Conservation (phyloP, 192 early-diverging fungal species). For the Pilobolus umbonatus region DNA sequence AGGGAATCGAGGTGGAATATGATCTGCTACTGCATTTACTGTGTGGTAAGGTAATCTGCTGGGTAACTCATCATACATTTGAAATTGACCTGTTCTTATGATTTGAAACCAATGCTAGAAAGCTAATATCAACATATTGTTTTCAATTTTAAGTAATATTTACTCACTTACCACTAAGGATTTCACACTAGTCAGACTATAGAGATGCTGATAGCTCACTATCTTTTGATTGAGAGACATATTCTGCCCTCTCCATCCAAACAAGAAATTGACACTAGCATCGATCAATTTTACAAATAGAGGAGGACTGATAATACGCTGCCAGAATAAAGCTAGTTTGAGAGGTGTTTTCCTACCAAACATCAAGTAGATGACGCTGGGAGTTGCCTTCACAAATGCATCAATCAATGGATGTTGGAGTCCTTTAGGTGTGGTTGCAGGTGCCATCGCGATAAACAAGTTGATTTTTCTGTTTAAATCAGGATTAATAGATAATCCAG, state of each 20-base stretch:
- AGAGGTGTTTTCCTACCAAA: conserved; percentile 85
- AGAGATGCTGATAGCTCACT: conserved; percentile 80
- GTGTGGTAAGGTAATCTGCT: conserved; percentile 47
- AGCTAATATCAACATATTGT: background rate
- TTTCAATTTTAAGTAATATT: conserved; percentile 3
- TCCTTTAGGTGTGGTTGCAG: conserved; percentile 82
- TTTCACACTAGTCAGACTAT: conserved; percentile 87
- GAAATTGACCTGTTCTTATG: conserved; percentile 76
- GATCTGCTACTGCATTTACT: conserved; percentile 41
- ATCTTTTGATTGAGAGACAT: conserved; percentile 69
- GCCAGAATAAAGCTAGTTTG: conserved; percentile 80
- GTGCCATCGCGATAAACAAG: conserved; percentile 87
- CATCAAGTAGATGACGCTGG: conserved; percentile 80
- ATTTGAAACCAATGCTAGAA: conserved; percentile 91
- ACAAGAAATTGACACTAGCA: conserved; percentile 63
- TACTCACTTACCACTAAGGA: conserved; percentile 66
- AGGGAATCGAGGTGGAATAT: conserved; percentile 67
- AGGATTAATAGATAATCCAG: conserved; percentile 76
- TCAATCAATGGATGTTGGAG: conserved; percentile 76
- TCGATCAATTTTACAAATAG: conserved; percentile 73
- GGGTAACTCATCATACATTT: conserved; percentile 92
- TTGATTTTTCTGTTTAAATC: conserved; percentile 79
- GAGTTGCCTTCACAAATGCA: conserved; percentile 79
- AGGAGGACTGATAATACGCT: conserved; percentile 68
- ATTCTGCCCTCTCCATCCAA: conserved; percentile 75